phyloP scores from a whole-genome alignment of 2,329 filamentous ascomycete genomes.

The Furcasterigmium sp. region DNA sequence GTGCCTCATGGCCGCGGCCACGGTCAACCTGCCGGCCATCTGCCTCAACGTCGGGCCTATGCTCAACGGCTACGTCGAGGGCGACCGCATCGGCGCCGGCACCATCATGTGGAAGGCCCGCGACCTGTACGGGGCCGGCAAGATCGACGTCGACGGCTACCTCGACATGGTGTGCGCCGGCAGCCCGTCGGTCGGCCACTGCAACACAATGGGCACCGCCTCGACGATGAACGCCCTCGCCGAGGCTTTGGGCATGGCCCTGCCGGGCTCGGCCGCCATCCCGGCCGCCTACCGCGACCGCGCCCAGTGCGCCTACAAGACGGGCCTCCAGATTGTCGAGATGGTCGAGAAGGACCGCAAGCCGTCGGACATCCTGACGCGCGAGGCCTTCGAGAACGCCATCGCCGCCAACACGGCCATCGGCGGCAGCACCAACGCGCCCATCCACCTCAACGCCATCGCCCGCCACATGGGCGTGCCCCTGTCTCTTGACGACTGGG shows the following conservation, averaged over 20 bases:
- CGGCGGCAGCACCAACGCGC: constrained; percentile 51
- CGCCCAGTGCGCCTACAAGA: constrained; percentile 40
- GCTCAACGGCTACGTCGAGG: constrained; percentile 41
- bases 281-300: constrained; percentile 44
- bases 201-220: constrained; percentile 50
- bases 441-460: constrained; percentile 49
- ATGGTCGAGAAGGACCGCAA: constrained; percentile 43
- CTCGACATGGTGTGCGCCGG: constrained; percentile 36
- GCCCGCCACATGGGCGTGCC: constrained; percentile 47
- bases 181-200: constrained; percentile 41
- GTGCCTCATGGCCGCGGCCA: constrained; percentile 42
- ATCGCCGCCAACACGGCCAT: constrained; percentile 50
- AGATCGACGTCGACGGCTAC: constrained; percentile 36
- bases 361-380: constrained; percentile 50
- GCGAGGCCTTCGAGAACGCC: constrained; percentile 50
- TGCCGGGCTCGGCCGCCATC: constrained; percentile 45
- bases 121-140: constrained; percentile 39
- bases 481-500: constrained; percentile 48
- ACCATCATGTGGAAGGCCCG: constrained; percentile 42
- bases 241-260: constrained; percentile 46
- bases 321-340: constrained; percentile 41
- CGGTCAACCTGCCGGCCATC: constrained; percentile 44
- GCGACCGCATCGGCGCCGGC: constrained; percentile 35
- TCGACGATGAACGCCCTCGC: constrained; percentile 48
- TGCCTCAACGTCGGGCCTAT: constrained; percentile 48